Evolutionary conservation across 2,329 filamentous ascomycete species (phyloP).

Genomic region (Botrytis byssoidea): DNA sequence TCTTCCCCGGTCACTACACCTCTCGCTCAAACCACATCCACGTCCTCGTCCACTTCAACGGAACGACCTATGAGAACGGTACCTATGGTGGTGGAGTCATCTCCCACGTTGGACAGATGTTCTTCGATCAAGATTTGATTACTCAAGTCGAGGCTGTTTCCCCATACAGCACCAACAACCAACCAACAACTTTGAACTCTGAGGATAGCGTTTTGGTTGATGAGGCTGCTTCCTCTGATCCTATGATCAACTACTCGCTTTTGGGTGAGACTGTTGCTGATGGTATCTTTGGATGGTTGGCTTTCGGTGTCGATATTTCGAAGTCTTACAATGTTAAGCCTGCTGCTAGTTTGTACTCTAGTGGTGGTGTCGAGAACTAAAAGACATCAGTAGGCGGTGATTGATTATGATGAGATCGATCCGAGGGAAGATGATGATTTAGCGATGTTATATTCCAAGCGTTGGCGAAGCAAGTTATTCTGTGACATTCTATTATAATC

Average conservation of each 20-base stretch:
- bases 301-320: slow-evolving; percentile 9
- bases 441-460: not conserved
- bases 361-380: slow-evolving; percentile 3
- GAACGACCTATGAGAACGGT: slow-evolving; percentile 39
- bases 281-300: slow-evolving; percentile 20
- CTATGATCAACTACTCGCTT: slow-evolving; percentile 11
- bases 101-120: slow-evolving; percentile 63
- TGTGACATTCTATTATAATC: not conserved
- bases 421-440: not conserved
- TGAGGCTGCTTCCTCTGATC: slow-evolving; percentile 16
- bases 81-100: slow-evolving; percentile 42
- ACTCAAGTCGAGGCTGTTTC: slow-evolving; percentile 47
- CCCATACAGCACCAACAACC: slow-evolving; percentile 50
- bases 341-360: slow-evolving; percentile 10
- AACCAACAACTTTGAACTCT: slow-evolving; percentile 48
- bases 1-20: not conserved
- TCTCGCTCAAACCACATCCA: slow-evolving; percentile 2
- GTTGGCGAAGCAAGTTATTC: not conserved
- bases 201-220: slow-evolving; percentile 42
- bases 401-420: not conserved
- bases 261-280: slow-evolving; percentile 7
- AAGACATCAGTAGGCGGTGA: not conserved
- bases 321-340: not conserved
- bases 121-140: slow-evolving; percentile 62
- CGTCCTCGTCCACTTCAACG: slow-evolving; percentile 42